phyloP scores from a whole-genome alignment of 2,329 filamentous ascomycete genomes.

The Dactylellina parvicollis region DNA sequence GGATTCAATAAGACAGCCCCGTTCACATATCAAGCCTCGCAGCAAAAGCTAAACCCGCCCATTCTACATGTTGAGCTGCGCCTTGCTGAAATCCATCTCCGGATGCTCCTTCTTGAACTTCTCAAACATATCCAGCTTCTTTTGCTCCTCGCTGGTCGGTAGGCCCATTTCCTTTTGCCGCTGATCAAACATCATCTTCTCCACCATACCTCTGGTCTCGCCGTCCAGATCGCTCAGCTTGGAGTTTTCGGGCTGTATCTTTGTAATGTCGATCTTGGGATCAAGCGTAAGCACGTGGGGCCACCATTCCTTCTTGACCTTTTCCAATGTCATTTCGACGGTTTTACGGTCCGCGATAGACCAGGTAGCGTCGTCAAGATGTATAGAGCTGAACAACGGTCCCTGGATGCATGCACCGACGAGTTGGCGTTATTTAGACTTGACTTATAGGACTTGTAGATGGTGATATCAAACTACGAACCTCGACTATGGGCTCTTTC shows the following conservation, averaged over 20 bases:
- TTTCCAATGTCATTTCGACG: slow-evolving; percentile 88
- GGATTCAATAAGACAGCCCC: neutral
- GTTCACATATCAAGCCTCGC: too few relatives aligned
- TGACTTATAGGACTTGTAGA: neutral
- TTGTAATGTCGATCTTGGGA: slow-evolving; percentile 91
- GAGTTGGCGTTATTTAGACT: neutral
- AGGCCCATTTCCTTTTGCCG: slow-evolving; percentile 91
- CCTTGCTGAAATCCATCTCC: slow-evolving; percentile 77
- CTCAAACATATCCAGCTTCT: slow-evolving; percentile 90
- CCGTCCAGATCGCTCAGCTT: slow-evolving; percentile 93
- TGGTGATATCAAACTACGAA: slow-evolving; percentile 39
- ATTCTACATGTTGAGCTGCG: slow-evolving; percentile 67
- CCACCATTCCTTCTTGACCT: slow-evolving; percentile 98
- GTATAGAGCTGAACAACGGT: slow-evolving; percentile 80
- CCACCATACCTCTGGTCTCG: slow-evolving; percentile 94
- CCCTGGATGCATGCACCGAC: slow-evolving; percentile 70
- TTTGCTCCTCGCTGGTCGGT: slow-evolving; percentile 91
- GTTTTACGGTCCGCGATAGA: slow-evolving; percentile 80
- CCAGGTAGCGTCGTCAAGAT: slow-evolving; percentile 91
- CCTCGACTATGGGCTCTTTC: slow-evolving; percentile 73
- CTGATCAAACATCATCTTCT: slow-evolving; percentile 99
- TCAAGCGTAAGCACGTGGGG: slow-evolving; percentile 85
- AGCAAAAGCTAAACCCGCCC: too few relatives aligned
- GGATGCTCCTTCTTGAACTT: slow-evolving; percentile 87
- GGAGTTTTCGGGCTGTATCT: slow-evolving; percentile 92